phyloP scores from a whole-genome alignment of 2,329 filamentous ascomycete species.

The Alternaria triticina region DNA sequence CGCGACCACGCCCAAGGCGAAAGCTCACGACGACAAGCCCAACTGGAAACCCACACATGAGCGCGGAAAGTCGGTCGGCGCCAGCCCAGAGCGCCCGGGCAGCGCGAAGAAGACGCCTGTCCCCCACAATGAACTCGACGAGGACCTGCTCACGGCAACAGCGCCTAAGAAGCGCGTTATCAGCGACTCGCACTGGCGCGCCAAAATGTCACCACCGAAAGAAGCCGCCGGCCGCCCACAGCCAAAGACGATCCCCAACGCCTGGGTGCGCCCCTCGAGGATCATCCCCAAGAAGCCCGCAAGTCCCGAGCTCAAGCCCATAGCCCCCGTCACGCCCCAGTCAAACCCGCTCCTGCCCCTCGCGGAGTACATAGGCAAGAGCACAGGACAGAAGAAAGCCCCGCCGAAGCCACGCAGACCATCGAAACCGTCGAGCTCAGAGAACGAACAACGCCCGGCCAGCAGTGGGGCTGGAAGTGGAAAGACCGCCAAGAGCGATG shows the following conservation, averaged over 20 bases:
- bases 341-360: slow-evolving; percentile 26
- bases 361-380: slow-evolving; percentile 36
- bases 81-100: slow-evolving; percentile 36
- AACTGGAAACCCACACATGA: slow-evolving; percentile 33
- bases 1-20: slow-evolving; percentile 34
- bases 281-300: slow-evolving; percentile 27
- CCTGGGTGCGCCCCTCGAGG: slow-evolving; percentile 48
- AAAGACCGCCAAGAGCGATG: slow-evolving; percentile 29
- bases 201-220: slow-evolving; percentile 56
- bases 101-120: slow-evolving; percentile 39
- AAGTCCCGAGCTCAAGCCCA: slow-evolving; percentile 13
- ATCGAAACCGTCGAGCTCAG: slow-evolving; percentile 40
- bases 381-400: slow-evolving; percentile 32
- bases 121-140: slow-evolving; percentile 49
- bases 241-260: slow-evolving; percentile 46
- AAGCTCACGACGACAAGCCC: slow-evolving; percentile 34
- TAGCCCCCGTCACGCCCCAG: slow-evolving; percentile 15
- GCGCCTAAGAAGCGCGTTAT: slow-evolving; percentile 90
- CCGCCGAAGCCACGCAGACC: slow-evolving; percentile 32
- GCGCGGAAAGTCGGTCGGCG: slow-evolving; percentile 32
- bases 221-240: slow-evolving; percentile 33
- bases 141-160: slow-evolving; percentile 58
- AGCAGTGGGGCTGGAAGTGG: slow-evolving; percentile 44
- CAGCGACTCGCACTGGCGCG: slow-evolving; percentile 87
- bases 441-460: slow-evolving; percentile 39